Evolutionary conservation across 768 basidiomycete genomes (phyloP).

Genomic region (Hemileccinum rubropunctum): DNA sequence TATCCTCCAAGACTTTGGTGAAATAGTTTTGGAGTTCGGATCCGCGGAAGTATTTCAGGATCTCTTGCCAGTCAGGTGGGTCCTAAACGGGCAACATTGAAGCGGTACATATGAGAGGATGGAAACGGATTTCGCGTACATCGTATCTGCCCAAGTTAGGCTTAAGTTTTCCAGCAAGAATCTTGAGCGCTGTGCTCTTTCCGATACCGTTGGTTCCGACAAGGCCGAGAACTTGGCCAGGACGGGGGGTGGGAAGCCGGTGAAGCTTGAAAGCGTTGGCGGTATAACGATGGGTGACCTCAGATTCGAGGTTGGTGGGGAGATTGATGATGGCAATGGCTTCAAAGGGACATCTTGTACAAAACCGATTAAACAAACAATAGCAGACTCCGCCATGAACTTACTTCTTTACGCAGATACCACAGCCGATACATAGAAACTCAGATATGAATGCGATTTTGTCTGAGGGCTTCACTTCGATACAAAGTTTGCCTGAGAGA

Average conservation of each 20-base stretch:
- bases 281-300: conserved; percentile 97
- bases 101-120: not conserved
- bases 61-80: conserved; percentile 99
- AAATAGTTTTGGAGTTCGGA: conserved; percentile 99
- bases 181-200: conserved; percentile 96
- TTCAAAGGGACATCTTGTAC: conserved; percentile 91
- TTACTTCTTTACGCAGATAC: conserved; percentile 99
- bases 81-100: conserved; percentile 48
- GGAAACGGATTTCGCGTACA: conserved; percentile 42
- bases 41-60: conserved; percentile 96
- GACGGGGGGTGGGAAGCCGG: conserved; percentile 93
- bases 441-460: conserved; percentile 99
- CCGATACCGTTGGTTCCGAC: conserved; percentile 99
- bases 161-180: conserved; percentile 95
- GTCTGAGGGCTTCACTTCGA: conserved; percentile 93
- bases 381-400: conserved; percentile 25
- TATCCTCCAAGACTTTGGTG: conserved; percentile 98
- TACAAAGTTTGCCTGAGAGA: conserved; percentile 86
- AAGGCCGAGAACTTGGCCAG: conserved; percentile 97
- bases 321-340: conserved; percentile 99
- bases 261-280: conserved; percentile 99
- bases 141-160: conserved; percentile 98
- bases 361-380: conserved; percentile 1
- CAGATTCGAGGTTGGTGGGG: conserved; percentile 91
- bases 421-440: conserved; percentile 98